Conservation (phyloP, 1,139 yeast species). For the Pichia sp. region DNA sequence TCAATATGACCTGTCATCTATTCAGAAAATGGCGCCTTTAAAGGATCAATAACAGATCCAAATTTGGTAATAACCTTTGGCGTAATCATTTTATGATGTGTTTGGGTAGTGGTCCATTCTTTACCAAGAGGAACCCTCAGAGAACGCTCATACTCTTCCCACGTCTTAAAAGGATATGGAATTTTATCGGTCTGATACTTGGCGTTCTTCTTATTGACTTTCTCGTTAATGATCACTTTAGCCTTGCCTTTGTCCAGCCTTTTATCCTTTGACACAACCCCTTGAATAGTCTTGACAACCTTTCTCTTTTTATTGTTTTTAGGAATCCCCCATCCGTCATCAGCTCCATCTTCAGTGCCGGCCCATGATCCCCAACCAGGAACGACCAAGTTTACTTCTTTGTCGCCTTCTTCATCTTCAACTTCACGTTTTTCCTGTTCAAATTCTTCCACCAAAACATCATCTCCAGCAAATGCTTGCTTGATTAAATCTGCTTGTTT, state of each 20-base stretch:
- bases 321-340: conserved; percentile 28
- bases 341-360: conserved; percentile 43
- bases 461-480: conserved; percentile 97
- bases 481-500: conserved; percentile 73
- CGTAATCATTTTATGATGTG: conserved; percentile 84
- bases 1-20: conserved; percentile 1
- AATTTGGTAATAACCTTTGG: conserved; percentile 84
- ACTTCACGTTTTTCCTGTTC: conserved; percentile 64
- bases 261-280: conserved; percentile 63
- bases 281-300: conserved; percentile 64
- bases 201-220: conserved; percentile 73
- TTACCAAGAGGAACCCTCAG: conserved; percentile 96
- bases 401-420: conserved; percentile 78
- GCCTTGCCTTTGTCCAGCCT: conserved; percentile 73
- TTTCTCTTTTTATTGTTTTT: conserved; percentile 58
- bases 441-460: conserved; percentile 63
- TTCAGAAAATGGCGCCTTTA: conserved; percentile 64
- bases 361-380: conserved; percentile 98
- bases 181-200: conserved; percentile 83
- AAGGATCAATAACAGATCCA: conserved; percentile 87
- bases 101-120: conserved; percentile 88
- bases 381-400: conserved; percentile 75
- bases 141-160: conserved; percentile 92
- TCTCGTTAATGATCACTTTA: conserved; percentile 86
- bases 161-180: conserved; percentile 89